Percentiles rank a stretch among this genome's conserved stretches.
Conservation (phyloP, 371 early-diverging fungal genomes). For the Gilbertella persicaria region DNA sequence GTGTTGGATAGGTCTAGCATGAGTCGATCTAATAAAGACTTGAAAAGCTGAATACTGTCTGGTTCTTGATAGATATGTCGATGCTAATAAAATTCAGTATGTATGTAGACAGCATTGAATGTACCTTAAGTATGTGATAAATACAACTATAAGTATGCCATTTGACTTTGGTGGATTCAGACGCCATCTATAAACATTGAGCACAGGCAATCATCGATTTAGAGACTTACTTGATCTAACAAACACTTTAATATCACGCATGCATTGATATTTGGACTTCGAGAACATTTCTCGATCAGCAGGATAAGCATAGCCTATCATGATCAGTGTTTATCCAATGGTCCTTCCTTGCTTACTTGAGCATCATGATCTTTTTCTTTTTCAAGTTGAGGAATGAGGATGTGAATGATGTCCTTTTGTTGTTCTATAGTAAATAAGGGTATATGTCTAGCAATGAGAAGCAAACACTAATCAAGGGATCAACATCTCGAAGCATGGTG, state of each 20-base stretch:
- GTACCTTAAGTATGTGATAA: slow-evolving; percentile 44
- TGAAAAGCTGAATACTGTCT: slow-evolving; percentile 22
- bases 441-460: slow-evolving; percentile 17
- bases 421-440: slow-evolving; percentile 16
- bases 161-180: slow-evolving; percentile 50
- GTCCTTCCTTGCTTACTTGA: slow-evolving; percentile 11
- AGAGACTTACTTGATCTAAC: slow-evolving; percentile 15
- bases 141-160: slow-evolving; percentile 50
- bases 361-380: slow-evolving; percentile 24
- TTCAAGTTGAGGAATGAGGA: slow-evolving; percentile 8
- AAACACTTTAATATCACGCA: slow-evolving; percentile 13
- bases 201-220: not conserved
- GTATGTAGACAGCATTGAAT: not conserved
- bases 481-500: not conserved
- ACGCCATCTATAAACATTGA: slow-evolving; percentile 27
- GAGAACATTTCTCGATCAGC: slow-evolving; percentile 23
- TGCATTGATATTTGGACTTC: slow-evolving; percentile 25
- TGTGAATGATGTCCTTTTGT: slow-evolving; percentile 15
- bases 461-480: slow-evolving; percentile 12
- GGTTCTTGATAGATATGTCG: slow-evolving; percentile 24
- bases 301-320: slow-evolving; percentile 29
- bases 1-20: slow-evolving; percentile 46
- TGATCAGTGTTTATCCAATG: not conserved
- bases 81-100: slow-evolving; percentile 13
- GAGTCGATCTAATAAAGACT: slow-evolving; percentile 31